Conservation (phyloP, 2,329 filamentous ascomycete species). For the Tympanopsis confertula region DNA sequence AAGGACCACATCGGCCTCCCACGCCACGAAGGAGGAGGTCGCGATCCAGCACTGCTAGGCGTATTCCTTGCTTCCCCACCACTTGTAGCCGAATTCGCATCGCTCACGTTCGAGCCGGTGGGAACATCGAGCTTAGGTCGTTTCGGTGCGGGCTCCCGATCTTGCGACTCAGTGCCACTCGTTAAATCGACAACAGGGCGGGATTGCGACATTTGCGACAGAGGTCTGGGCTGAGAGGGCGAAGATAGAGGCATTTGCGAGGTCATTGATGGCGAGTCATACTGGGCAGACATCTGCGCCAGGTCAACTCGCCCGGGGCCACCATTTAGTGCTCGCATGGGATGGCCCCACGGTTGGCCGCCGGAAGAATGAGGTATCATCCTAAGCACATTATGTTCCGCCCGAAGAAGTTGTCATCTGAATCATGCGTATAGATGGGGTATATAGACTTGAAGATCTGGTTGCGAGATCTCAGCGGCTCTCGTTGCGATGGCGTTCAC, state of each 20-base stretch:
- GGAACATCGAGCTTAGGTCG: conserved; percentile 19
- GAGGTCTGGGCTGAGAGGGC: background rate
- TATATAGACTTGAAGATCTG: too few species aligned
- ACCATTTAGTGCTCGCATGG: conserved; percentile 10
- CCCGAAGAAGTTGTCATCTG: too few species aligned
- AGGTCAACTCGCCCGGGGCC: conserved; percentile 10
- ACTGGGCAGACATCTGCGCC: conserved; percentile 6
- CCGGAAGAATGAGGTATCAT: conserved; percentile 25
- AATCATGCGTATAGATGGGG: too few species aligned
- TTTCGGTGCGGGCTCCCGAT: conserved; percentile 21
- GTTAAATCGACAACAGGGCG: conserved; percentile 21
- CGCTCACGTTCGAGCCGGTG: conserved; percentile 9
- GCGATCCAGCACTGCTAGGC: conserved; percentile 12
- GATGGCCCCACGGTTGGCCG: conserved; percentile 20
- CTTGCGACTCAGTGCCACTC: conserved; percentile 14
- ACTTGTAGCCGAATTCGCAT: conserved; percentile 5
- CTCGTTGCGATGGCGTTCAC: too few species aligned
- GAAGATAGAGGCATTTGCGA: too few species aligned
- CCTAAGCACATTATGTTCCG: conserved; percentile 19
- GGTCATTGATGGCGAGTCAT: background rate
- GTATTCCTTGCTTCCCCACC: background rate
- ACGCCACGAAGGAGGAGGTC: conserved; percentile 16
- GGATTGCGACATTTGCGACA: conserved; percentile 3
- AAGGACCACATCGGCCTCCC: conserved; percentile 25
- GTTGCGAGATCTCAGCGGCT: too few species aligned